These are phyloP conservation scores for Ottelia alismoides DNA, from an alignment of 106 monocot species.

Conservation along the genomic window DNA sequence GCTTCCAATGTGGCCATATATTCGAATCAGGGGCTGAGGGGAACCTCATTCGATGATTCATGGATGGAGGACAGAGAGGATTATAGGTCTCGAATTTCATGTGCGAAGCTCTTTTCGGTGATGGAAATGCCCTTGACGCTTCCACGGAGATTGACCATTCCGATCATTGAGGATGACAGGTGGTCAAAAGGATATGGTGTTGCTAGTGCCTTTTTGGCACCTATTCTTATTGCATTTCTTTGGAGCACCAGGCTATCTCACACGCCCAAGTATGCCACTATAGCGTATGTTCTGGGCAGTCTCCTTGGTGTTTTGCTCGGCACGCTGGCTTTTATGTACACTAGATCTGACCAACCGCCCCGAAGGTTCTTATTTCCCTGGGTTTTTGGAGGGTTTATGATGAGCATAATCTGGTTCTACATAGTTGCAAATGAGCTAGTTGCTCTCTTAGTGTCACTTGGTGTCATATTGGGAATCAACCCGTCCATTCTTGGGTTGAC, in stretches of 20 bases:
- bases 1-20: constrained; percentile 89
- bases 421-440: constrained; percentile 87
- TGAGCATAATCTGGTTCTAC: constrained; percentile 96
- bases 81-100: constrained; percentile 12
- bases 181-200: constrained; percentile 85
- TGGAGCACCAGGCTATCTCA: constrained; percentile 27
- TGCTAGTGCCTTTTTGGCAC: constrained; percentile 59
- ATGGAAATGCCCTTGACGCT: constrained; percentile 69
- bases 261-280: constrained; percentile 6
- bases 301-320: constrained; percentile 36
- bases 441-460: constrained; percentile 66
- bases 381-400: constrained; percentile 87
- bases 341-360: constrained; percentile 49
- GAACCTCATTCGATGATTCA: constrained; percentile 14
- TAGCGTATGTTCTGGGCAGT: constrained; percentile 27
- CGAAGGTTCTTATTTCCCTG: constrained; percentile 71
- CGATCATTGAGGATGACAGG: constrained; percentile 82
- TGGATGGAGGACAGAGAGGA: constrained; percentile 41
- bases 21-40: constrained; percentile 39
- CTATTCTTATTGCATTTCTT: constrained; percentile 62
- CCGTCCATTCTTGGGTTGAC: constrained; percentile 92
- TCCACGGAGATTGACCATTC: constrained; percentile 80
- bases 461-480: constrained; percentile 66
- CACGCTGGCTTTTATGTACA: constrained; percentile 44
- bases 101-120: constrained; percentile 36